phyloP scores from a whole-genome alignment of 2,329 filamentous ascomycete genomes.

The Pseudodiploospora longispora region DNA sequence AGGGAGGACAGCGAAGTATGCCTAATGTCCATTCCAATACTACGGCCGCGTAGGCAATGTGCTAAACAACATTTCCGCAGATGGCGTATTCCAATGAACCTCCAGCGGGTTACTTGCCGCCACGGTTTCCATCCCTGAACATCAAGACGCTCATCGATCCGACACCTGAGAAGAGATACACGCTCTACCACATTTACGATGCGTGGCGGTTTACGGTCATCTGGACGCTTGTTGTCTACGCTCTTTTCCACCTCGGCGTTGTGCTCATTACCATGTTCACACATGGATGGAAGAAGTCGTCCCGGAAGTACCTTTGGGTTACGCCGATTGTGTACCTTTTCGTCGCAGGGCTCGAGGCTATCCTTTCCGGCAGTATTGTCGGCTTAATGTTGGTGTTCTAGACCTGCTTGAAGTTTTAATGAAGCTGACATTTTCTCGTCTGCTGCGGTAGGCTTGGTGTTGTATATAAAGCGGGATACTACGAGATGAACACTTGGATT shows the following conservation, averaged over 20 bases:
- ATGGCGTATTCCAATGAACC: slow-evolving; percentile 23
- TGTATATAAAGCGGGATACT: slow-evolving; percentile 74
- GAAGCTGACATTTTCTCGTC: not conserved
- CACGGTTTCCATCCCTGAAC: slow-evolving; percentile 74
- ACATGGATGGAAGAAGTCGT: slow-evolving; percentile 51
- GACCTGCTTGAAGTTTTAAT: not conserved
- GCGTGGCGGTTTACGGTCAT: slow-evolving; percentile 82
- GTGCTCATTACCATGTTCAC: slow-evolving; percentile 64
- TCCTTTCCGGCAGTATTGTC: slow-evolving; percentile 73
- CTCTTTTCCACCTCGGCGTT: slow-evolving; percentile 64
- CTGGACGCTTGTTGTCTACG: slow-evolving; percentile 79
- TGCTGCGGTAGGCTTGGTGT: slow-evolving; percentile 56
- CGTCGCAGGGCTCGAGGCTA: slow-evolving; percentile 65
- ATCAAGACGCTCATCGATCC: slow-evolving; percentile 50
- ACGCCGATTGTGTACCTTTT: slow-evolving; percentile 63
- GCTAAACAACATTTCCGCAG: not conserved
- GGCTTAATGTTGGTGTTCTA: slow-evolving; percentile 60
- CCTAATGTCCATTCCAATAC: too few species aligned
- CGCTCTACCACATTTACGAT: slow-evolving; percentile 66
- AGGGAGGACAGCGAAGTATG: too few species aligned
- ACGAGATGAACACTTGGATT: slow-evolving; percentile 90
- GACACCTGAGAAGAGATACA: slow-evolving; percentile 35
- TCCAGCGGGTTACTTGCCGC: slow-evolving; percentile 51
- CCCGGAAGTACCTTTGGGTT: slow-evolving; percentile 59
- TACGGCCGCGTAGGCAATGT: not conserved